Percentiles rank a stretch among this genome's conserved stretches.
phyloP scores from a whole-genome alignment of 306 rosid species.

The Sicyos baderoa region DNA sequence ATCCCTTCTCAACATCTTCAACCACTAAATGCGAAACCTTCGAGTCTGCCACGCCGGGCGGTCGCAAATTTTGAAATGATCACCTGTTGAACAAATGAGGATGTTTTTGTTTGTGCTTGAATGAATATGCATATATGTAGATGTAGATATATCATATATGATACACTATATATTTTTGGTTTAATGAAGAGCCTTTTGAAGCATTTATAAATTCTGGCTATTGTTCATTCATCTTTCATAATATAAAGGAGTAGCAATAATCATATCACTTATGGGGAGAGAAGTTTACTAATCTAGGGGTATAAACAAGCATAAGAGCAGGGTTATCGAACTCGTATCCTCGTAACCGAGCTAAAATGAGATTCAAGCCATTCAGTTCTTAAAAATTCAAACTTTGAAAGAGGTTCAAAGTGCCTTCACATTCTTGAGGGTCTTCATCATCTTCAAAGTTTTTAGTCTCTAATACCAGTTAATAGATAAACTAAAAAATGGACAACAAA shows the following conservation, averaged over 20 bases:
- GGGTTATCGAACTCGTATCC: too few species aligned
- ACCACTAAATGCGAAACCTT: constrained; percentile 15
- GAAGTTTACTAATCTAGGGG: neutral
- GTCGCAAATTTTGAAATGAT: neutral
- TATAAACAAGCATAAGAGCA: neutral
- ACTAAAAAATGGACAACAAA: neutral
- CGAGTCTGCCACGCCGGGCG: neutral
- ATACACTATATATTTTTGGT: neutral
- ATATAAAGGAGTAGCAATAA: neutral
- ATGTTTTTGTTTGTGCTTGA: neutral
- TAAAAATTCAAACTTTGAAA: neutral
- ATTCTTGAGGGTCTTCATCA: neutral
- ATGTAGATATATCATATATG: neutral
- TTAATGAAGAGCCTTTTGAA: neutral
- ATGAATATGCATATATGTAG: neutral
- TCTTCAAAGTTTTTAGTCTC: neutral
- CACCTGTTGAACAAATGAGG: neutral
- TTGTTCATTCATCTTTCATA: neutral
- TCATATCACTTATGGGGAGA: neutral
- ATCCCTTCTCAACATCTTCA: constrained; percentile 30
- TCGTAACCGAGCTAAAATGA: neutral
- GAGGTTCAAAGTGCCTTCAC: neutral
- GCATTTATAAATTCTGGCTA: neutral
- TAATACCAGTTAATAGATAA: neutral
- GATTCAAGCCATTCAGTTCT: neutral